phyloP scores from a whole-genome alignment of 2,329 filamentous ascomycete genomes.

The Calonectria crousiana region DNA sequence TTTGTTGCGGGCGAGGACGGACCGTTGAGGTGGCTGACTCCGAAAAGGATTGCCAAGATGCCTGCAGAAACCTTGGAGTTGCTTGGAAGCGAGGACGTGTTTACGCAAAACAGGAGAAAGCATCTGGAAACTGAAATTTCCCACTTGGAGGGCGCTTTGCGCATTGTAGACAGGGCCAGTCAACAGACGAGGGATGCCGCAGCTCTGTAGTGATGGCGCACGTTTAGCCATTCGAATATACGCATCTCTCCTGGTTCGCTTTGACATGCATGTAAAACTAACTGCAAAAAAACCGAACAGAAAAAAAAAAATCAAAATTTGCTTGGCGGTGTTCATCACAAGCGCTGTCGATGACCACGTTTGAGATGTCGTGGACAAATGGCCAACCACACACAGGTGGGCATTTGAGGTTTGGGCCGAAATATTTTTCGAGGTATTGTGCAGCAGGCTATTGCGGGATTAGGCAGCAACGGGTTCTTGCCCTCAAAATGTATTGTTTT shows the following conservation, averaged over 20 bases:
- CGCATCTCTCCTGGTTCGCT: background rate
- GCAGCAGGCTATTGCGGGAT: background rate
- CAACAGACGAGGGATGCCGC: background rate
- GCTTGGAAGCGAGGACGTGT: constrained; percentile 33
- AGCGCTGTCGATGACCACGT: background rate
- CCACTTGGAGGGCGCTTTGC: constrained; percentile 29
- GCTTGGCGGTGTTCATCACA: background rate
- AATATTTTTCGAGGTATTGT: background rate
- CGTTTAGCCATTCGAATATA: background rate
- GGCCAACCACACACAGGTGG: background rate
- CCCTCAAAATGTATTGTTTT: background rate
- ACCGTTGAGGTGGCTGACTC: constrained; percentile 30
- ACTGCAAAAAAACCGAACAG: background rate
- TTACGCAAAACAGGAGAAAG: constrained; percentile 26
- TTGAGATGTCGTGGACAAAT: background rate
- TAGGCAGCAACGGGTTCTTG: background rate
- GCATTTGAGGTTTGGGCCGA: background rate
- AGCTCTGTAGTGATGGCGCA: background rate
- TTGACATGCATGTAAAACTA: background rate
- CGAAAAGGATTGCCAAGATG: constrained; percentile 24
- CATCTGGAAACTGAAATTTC: constrained; percentile 34
- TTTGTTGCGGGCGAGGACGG: constrained; percentile 36
- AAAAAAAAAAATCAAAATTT: too few relatives aligned
- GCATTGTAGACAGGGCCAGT: constrained; percentile 35
- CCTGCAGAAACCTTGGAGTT: constrained; percentile 25